Evolutionary conservation across 345 rosid genomes (phyloP).

Genomic region (Eucalyptus leucophloia): DNA sequence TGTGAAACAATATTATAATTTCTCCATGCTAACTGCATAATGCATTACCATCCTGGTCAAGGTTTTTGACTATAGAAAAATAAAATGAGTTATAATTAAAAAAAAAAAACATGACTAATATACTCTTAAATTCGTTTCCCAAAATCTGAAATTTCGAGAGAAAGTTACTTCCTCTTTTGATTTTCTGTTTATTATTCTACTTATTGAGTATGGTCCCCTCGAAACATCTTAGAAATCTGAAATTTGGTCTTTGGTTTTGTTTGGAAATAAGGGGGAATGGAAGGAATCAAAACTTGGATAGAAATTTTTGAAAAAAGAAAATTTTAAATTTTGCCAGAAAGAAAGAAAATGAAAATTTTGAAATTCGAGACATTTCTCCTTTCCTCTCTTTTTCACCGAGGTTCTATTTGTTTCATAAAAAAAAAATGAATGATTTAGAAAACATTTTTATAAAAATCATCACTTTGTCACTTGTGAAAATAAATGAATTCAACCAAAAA

Average conservation of each 20-base stretch:
- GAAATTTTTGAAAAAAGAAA: not conserved
- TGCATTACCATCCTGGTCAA: not conserved
- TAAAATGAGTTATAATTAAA: not conserved
- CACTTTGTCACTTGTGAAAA: not conserved
- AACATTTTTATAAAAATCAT: no score
- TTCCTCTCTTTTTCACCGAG: not conserved
- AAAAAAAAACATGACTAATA: not conserved
- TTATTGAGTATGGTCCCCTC: not conserved
- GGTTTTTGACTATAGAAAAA: not conserved
- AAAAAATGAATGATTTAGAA: no score
- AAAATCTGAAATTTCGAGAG: not conserved
- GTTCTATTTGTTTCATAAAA: no score
- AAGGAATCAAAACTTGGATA: not conserved
- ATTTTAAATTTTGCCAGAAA: not conserved
- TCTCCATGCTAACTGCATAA: not conserved
- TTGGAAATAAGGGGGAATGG: not conserved
- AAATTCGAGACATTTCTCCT: not conserved
- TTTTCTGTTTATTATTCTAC: not conserved
- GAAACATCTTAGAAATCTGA: not conserved
- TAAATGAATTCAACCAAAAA: no score
- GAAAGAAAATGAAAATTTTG: not conserved
- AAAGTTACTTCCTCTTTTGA: not conserved
- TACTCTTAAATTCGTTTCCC: not conserved
- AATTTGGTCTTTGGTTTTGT: not conserved
- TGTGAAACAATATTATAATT: not conserved